Evolutionary conservation across 352 stramenopile species (phyloP), one percentile per base, ranked within the genome.

Genomic region (Aphanomyces astaci): DNA sequence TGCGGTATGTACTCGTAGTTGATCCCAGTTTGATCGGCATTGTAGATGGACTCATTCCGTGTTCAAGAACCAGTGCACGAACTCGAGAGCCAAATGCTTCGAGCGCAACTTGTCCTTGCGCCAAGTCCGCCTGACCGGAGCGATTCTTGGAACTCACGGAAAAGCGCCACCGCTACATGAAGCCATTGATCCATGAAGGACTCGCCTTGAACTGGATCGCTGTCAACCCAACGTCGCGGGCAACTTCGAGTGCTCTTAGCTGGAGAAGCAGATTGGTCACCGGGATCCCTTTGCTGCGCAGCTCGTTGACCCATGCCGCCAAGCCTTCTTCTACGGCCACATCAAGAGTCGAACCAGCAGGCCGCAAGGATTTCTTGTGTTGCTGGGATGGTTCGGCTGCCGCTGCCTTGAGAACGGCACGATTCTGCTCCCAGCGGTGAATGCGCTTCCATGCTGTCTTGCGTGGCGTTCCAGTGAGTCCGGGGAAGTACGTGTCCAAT

Each of bases 371-470:
- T 55, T 55, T 55, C 48, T 24, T 55, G 48, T 15, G 10, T 55
- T 55, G 48, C 13, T 24, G 48, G 48, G 10, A 24, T 31, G 48
- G 48, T 2, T 55, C 10, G 2, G 7, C 22, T 55, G 48, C 48
- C 11, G 48, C 48, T 24, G 48, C 48, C n/a, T 55, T n/a, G 1
- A 55, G 10, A 10, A 15, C 11, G 10, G 48, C 10, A 11, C 48
- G 48, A 30, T 55, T 24, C 22, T 55, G 10, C 22, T 55, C 48
- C 48, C 48, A 55, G n/a, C 48, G 48, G n/a, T 55, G 22, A n/a
- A 55, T 55, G 11, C 48, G n/a, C 48, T 55, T 55, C 48, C 48
- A 55, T 31, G 48, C 48, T 15, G 48, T 55, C 48, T 31, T 55
- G 13, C 48, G 48, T 15, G 48, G 48, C n/a, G n/a, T n/a, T 1